Evolutionary conservation across 1,284 basidiomycete genomes (phyloP), one percentile per base, ranked within the genome.

Genomic region (Ceratobasidium sp.): DNA sequence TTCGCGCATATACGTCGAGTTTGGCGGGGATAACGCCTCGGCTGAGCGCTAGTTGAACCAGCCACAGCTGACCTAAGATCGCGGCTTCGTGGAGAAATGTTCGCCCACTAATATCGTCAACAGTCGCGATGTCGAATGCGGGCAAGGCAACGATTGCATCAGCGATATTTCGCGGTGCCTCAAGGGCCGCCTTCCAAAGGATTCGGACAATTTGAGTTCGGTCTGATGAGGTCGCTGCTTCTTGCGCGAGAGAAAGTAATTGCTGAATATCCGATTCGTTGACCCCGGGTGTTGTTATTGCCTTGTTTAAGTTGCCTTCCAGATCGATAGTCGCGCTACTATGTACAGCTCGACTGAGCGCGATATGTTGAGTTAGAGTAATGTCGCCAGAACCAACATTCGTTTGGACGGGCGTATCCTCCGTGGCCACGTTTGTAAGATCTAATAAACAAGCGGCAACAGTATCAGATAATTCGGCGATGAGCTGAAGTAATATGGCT

Each of bases 41-140:
- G 71, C 90, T 87, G 33, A 99, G 89, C 84, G 97, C 98, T 26
- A 97, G 86, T 79, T 91, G 87, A 68, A 97, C 95, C 56, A 99
- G 89, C n/a, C 92, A 89, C 33, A 93, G 86, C 20, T 91, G 90
- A 10, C 97, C 97, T 9, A 93, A 92, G 71, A 97, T 95, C 12
- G 96, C 93, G 1, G 96, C 95, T 84, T 97, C 95, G 84, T 99
- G 98, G n/a, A 99, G 90, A 81, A 95, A 96, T 0, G 94, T 97
- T 42, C 98, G 91, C 46, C 95, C 95, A 84, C 98, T 99, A 88
- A 99, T 99, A 83, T 98, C 97, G 84, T 99, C 98, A 58, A 98
- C 90, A 83, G 96, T 98, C 70, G 89, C 88, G 84, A 95, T 99
- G 86, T 99, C 95, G 83, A 99, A 95, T 0, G 93, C 89, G 72